Base-by-base conservation (phyloP, 805 yeast species). In the Tetrapisispora iriomotensis region DNA sequence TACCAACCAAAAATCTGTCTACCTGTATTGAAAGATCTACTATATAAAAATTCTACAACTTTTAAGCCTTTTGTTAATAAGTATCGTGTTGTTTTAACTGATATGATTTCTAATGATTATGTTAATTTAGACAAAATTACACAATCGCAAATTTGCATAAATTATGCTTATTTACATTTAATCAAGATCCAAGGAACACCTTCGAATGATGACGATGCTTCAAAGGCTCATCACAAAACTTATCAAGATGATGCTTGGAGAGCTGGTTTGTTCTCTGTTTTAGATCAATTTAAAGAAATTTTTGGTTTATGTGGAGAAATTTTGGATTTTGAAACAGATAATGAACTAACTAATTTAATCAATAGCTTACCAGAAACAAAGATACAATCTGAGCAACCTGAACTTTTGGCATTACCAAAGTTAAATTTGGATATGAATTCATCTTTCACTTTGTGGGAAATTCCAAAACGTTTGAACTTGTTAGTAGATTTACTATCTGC, bases 61-160 rank as follows among this genome's bases (percentile, higher is more conserved):
- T 83, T 84, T 54, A 74, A 88, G 58, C 94, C 95, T 12, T 79
- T 70, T 61, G 81, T 80, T 4, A 71, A 75, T 42, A 79, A 77
- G 49, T 75, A 73, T 46, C 76, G 77, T 48, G 58, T 54, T 10
- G 70, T 65, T 23, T 58, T 78, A 23, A 42, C 64, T 8, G 48
- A 46, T 6, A 53, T 73, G 42, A 57, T 68, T 28, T 53, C 43
- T 28, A 55, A 49, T 39, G 61, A 55, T 51, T 70, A 62, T 48
- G 52, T 54, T 13, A 64, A 56, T 35, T 65, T 70, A 44, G 70
- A 74, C 23, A 27, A 38, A 0, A 41, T 48, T 0, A 60, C 78
- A 34, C 68, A 72, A 49, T 39, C 45, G 3, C 53, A 57, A 10
- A 64, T 77, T 12, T 68, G 72, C 44, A 61, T 65, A 25, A 70